These are phyloP conservation scores for Capsicum chinense DNA, from an alignment of 257 asterid species.

Conservation along the genomic window DNA sequence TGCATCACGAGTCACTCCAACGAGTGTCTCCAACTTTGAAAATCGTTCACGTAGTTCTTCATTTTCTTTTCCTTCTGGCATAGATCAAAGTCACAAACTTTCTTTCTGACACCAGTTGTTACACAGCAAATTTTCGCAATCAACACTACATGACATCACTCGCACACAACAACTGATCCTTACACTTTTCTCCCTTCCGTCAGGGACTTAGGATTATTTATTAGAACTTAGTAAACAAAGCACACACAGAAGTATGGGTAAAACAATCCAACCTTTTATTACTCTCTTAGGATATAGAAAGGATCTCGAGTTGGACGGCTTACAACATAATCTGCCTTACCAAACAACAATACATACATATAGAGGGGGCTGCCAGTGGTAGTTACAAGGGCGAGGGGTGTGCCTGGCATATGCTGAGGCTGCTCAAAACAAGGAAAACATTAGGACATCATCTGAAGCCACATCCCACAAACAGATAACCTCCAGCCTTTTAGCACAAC, in stretches of 20 bases:
- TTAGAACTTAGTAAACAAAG: neutral
- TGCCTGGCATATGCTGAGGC: constrained; percentile 51
- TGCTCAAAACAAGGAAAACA: constrained; percentile 27
- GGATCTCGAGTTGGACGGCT: neutral
- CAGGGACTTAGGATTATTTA: neutral
- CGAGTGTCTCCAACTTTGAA: neutral
- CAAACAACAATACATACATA: neutral
- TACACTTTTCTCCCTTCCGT: constrained; percentile 36
- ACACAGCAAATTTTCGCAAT: neutral
- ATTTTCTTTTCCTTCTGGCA: neutral
- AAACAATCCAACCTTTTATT: neutral
- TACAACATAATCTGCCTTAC: neutral
- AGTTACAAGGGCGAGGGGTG: neutral
- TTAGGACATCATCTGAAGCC: neutral
- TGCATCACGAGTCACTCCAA: neutral
- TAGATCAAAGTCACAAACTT: neutral
- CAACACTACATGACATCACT: neutral
- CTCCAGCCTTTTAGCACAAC: constrained; percentile 43
- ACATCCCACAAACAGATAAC: neutral
- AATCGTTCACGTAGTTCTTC: neutral
- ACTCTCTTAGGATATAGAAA: neutral
- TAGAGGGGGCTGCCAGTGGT: neutral
- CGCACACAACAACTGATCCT: constrained; percentile 55
- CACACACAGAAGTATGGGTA: neutral
- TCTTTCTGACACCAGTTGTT: neutral